A percentile compares a stretch with the other conserved stretches of the same genome.
These are phyloP conservation scores for Phytophthora brassicae DNA, from an alignment of 352 stramenopile genomes.

Conservation along the genomic window DNA sequence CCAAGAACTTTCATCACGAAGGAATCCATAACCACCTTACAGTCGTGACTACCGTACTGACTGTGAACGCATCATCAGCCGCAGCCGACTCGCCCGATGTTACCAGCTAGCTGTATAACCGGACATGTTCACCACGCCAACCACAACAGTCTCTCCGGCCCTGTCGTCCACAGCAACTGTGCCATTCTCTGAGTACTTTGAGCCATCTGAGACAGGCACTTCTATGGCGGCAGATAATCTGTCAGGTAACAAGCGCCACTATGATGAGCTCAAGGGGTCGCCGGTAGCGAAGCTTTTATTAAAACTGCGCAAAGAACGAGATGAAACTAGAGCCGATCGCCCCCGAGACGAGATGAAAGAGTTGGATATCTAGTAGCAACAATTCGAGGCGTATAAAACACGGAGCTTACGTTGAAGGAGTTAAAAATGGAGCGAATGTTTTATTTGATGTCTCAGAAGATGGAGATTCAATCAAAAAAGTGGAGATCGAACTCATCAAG, in stretches of 20 bases:
- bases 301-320: neutral
- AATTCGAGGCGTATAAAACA: neutral
- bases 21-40: neutral
- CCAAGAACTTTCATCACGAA: neutral
- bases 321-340: neutral
- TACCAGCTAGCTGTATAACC: no score
- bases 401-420: neutral
- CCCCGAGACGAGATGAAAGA: neutral
- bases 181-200: neutral
- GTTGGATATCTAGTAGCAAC: neutral
- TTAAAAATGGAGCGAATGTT: neutral
- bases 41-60: no score
- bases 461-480: neutral
- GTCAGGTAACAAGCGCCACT: neutral
- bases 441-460: neutral
- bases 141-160: neutral
- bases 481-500: neutral
- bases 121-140: no score
- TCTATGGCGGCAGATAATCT: no score
- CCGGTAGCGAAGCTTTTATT: neutral
- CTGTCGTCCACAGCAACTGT: no score
- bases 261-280: neutral
- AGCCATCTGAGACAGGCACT: neutral
- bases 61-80: no score
- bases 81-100: no score